phyloP scores from a whole-genome alignment of 768 basidiomycete genomes.

The Lactarius quietus region DNA sequence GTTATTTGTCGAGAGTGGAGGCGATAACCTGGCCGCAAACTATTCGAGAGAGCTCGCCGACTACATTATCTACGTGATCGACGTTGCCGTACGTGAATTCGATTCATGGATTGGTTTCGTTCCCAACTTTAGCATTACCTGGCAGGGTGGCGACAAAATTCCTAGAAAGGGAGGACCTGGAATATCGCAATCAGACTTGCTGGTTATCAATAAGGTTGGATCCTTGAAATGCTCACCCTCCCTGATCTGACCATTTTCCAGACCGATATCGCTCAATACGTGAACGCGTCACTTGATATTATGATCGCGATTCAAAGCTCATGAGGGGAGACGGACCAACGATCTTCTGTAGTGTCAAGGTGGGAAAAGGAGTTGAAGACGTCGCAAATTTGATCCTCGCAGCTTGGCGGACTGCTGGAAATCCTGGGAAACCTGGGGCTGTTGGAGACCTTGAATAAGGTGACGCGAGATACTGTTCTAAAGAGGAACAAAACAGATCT shows the following conservation, averaged over 20 bases:
- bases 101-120: neutral
- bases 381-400: constrained; percentile 76
- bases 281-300: constrained; percentile 88
- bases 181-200: constrained; percentile 91
- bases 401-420: constrained; percentile 84
- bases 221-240: constrained; percentile 5
- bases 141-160: constrained; percentile 94
- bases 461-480: neutral
- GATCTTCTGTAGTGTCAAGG: constrained; percentile 80
- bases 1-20: constrained; percentile 93
- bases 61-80: constrained; percentile 93
- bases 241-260: constrained; percentile 32
- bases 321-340: constrained; percentile 97
- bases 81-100: constrained; percentile 59
- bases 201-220: constrained; percentile 89
- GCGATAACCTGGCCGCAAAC: constrained; percentile 96
- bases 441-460: constrained; percentile 13
- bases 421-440: constrained; percentile 56
- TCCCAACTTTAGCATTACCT: neutral
- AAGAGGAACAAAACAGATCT: neutral
- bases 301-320: constrained; percentile 89
- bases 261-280: constrained; percentile 92
- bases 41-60: constrained; percentile 96
- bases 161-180: constrained; percentile 98
- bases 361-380: constrained; percentile 75